phyloP scores from a whole-genome alignment of 257 asterid species.

The Penstemon barbatus region DNA sequence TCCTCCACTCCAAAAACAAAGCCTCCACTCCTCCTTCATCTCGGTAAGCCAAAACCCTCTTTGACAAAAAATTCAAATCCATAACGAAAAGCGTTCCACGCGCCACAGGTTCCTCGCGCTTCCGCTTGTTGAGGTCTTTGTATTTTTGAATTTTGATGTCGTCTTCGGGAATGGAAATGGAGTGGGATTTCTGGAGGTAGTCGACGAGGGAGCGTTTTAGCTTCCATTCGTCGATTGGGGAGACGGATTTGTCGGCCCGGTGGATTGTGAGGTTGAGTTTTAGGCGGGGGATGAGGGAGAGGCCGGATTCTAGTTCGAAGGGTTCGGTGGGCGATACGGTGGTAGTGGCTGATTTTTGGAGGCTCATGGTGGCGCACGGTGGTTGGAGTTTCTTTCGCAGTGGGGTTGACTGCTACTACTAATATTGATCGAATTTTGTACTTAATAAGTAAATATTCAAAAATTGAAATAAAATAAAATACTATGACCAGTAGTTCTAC shows the following conservation, averaged over 20 bases:
- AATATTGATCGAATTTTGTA: too few species aligned
- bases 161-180: slow-evolving; percentile 54
- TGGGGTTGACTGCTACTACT: not conserved
- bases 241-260: slow-evolving; percentile 83
- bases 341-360: slow-evolving; percentile 31
- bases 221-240: slow-evolving; percentile 90
- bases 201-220: slow-evolving; percentile 75
- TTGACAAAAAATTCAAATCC: slow-evolving; percentile 68
- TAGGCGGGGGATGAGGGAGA: slow-evolving; percentile 68
- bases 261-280: slow-evolving; percentile 62
- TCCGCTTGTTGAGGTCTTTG: slow-evolving; percentile 78
- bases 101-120: slow-evolving; percentile 93
- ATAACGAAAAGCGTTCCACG: slow-evolving; percentile 63
- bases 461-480: too few species aligned
- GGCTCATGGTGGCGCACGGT: slow-evolving; percentile 40
- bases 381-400: not conserved
- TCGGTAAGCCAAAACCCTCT: slow-evolving; percentile 31
- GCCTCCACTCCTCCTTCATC: slow-evolving; percentile 51
- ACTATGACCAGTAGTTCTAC: too few species aligned
- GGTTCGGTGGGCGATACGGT: slow-evolving; percentile 48
- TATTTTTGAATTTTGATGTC: slow-evolving; percentile 58
- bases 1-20: slow-evolving; percentile 72
- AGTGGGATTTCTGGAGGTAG: slow-evolving; percentile 58
- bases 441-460: too few species aligned
- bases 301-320: slow-evolving; percentile 65